Evolutionary conservation across 179 eudicot genomes (phyloP).

Genomic region (Heliamphora pulchella): DNA sequence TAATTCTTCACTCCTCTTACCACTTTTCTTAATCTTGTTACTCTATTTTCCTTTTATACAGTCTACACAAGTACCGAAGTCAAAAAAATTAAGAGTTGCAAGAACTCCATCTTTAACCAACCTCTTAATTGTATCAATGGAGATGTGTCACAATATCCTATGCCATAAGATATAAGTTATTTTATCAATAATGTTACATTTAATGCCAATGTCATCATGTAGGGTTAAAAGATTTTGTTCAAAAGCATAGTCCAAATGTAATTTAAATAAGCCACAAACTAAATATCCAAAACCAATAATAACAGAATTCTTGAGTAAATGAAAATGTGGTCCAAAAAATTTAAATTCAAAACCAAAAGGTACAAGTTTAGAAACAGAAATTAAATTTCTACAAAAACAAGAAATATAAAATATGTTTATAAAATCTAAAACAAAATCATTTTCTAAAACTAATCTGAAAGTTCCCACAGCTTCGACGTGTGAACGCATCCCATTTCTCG

Average conservation of each 20-base stretch:
- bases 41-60: conserved; percentile 5
- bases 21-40: neutral
- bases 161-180: neutral
- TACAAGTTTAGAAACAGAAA: neutral
- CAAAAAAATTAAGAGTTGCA: neutral
- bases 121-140: neutral
- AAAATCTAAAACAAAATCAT: conserved; percentile 2
- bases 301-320: neutral
- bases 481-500: neutral
- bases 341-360: neutral
- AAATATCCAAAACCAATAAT: neutral
- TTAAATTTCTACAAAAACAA: neutral
- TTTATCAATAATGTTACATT: neutral
- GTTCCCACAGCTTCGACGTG: neutral
- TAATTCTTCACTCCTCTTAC: neutral
- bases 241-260: neutral
- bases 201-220: neutral
- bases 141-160: neutral
- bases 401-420: neutral
- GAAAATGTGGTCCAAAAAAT: neutral
- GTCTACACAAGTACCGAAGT: neutral
- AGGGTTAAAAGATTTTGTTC: neutral
- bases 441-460: neutral
- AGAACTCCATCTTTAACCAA: neutral
- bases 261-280: neutral